These are phyloP conservation scores for Coemansia sp. DNA, from an alignment of 192 early-diverging fungal genomes.

Conservation along the genomic window DNA sequence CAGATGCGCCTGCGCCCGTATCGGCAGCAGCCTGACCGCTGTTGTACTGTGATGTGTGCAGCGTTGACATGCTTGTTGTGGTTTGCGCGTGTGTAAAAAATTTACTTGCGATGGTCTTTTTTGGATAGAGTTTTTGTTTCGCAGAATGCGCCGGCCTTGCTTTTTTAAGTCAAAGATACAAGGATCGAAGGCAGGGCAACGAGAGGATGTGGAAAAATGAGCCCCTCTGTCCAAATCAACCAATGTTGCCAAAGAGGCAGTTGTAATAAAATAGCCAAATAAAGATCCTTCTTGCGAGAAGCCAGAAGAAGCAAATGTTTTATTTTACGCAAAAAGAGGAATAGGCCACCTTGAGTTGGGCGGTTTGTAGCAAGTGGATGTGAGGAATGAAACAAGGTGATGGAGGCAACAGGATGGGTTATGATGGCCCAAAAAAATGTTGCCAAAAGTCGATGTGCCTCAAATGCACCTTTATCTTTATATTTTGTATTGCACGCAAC, in stretches of 20 bases:
- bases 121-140: no score
- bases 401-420: no score
- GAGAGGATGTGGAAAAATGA: not conserved
- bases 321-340: not conserved
- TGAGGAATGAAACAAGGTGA: not conserved
- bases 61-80: slow-evolving; percentile 40
- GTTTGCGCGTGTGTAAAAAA: not conserved
- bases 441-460: no score
- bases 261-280: not conserved
- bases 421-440: no score
- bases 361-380: not conserved
- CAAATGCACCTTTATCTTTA: no score
- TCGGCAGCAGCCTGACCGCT: slow-evolving; percentile 37
- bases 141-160: not conserved
- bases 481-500: no score
- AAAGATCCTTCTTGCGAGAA: not conserved
- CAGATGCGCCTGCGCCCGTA: slow-evolving; percentile 25
- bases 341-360: not conserved
- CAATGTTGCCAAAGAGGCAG: not conserved
- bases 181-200: not conserved
- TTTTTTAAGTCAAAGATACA: not conserved
- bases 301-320: slow-evolving; percentile 9
- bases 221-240: not conserved
- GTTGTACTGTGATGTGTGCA: slow-evolving; percentile 52
- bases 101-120: not conserved